Evolutionary conservation across 495 filamentous ascomycete species (phyloP).

Genomic region (Cryomyces minteri): DNA sequence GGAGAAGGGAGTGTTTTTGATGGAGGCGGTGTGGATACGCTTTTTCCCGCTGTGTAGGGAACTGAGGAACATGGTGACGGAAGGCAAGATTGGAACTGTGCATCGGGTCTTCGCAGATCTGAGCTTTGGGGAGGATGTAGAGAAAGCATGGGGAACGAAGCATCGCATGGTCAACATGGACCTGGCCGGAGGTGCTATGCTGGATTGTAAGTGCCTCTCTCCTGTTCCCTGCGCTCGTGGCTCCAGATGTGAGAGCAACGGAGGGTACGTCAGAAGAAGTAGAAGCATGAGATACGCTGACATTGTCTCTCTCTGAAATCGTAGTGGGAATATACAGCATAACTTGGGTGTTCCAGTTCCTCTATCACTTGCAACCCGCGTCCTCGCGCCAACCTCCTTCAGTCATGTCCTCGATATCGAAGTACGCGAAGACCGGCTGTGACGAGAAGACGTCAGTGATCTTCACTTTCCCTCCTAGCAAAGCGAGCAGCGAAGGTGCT

Average conservation of each 20-base stretch:
- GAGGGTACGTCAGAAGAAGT: not conserved
- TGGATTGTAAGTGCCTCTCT: constrained; percentile 38
- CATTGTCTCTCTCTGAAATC: no score
- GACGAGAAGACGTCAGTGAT: constrained; percentile 73
- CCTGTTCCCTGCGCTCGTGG: not conserved
- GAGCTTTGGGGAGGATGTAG: constrained; percentile 31
- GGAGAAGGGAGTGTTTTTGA: constrained; percentile 31
- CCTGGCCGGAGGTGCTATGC: constrained; percentile 65
- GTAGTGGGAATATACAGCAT: constrained; percentile 72
- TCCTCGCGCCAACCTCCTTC: constrained; percentile 30
- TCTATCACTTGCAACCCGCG: constrained; percentile 58
- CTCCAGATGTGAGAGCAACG: not conserved
- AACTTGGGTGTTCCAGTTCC: constrained; percentile 84
- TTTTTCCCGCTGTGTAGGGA: constrained; percentile 73
- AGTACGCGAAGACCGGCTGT: constrained; percentile 60
- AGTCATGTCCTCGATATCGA: constrained; percentile 46
- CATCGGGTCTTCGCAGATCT: constrained; percentile 60
- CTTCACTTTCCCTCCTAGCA: constrained; percentile 44
- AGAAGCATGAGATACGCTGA: no score
- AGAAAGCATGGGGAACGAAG: constrained; percentile 31
- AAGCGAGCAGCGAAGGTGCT: constrained; percentile 15
- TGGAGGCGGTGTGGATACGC: constrained; percentile 52
- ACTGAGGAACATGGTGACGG: constrained; percentile 48
- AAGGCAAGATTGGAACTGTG: constrained; percentile 57
- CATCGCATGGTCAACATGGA: constrained; percentile 80